Conservation (phyloP, 1,284 basidiomycete genomes). For the Takashimella tepidaria region DNA sequence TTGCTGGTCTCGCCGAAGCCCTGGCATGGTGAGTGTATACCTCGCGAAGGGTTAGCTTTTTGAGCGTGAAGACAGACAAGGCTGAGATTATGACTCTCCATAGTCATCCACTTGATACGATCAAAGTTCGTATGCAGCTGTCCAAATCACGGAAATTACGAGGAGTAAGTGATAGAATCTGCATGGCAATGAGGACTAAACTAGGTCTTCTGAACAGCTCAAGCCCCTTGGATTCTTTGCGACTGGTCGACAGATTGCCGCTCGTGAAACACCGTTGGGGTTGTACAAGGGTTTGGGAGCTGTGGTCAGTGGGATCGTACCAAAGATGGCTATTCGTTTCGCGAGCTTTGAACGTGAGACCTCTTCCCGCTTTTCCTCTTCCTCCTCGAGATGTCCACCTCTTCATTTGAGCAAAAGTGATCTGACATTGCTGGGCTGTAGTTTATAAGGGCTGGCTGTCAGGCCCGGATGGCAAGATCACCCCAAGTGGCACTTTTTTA, state of each 20-base stretch:
- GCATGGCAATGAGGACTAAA: not conserved
- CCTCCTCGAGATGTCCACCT: too few species aligned
- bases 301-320: constrained; percentile 94
- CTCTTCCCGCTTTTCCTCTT: too few species aligned
- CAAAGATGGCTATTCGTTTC: constrained; percentile 99
- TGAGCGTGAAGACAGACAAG: too few species aligned
- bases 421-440: too few species aligned
- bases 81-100: too few species aligned
- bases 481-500: constrained; percentile 48
- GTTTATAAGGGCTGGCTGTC: constrained; percentile 81
- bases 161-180: constrained; percentile 59
- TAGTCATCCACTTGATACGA: constrained; percentile 74
- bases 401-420: too few species aligned
- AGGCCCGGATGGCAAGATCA: constrained; percentile 29
- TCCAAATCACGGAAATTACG: constrained; percentile 68
- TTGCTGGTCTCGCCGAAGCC: constrained; percentile 86
- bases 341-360: constrained; percentile 78
- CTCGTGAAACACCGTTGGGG: constrained; percentile 87
- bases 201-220: constrained; percentile 55
- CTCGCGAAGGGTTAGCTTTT: too few species aligned
- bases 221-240: constrained; percentile 91
- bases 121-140: constrained; percentile 98
- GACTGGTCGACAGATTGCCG: constrained; percentile 83
- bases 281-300: constrained; percentile 98
- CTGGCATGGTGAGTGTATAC: constrained; percentile 55